A percentile compares a stretch with the other conserved stretches of the same genome.
Conservation (phyloP, 257 asterid species). For the Jaltomata sinuosa region DNA sequence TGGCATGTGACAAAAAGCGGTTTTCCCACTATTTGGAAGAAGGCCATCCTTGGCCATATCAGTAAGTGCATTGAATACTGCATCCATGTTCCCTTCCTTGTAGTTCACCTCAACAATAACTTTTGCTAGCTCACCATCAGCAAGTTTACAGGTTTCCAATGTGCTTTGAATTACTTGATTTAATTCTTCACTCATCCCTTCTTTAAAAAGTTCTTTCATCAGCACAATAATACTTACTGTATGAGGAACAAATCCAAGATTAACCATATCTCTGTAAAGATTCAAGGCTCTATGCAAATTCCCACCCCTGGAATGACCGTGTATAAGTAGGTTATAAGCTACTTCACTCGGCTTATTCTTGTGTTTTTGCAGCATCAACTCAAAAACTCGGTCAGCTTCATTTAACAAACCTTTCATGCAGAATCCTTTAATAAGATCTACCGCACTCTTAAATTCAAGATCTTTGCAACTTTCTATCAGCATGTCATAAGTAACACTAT, state of each 20-base stretch:
- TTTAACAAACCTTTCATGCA: constrained; percentile 85
- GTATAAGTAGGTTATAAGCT: constrained; percentile 55
- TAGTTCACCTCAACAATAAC: constrained; percentile 52
- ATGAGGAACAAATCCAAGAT: constrained; percentile 49
- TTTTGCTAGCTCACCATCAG: constrained; percentile 67
- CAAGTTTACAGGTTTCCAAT: constrained; percentile 49
- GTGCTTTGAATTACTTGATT: constrained; percentile 35
- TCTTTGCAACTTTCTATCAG: constrained; percentile 64
- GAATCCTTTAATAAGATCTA: constrained; percentile 71
- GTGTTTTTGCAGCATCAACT: constrained; percentile 42
- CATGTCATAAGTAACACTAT: constrained; percentile 47
- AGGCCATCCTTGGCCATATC: constrained; percentile 88
- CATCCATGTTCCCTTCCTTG: constrained; percentile 79
- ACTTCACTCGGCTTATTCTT: constrained; percentile 45
- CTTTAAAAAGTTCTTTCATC: constrained; percentile 53
- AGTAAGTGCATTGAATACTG: constrained; percentile 46
- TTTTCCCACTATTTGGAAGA: constrained; percentile 57
- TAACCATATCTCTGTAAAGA: constrained; percentile 53
- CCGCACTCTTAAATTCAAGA: constrained; percentile 36
- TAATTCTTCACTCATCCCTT: constrained; percentile 48
- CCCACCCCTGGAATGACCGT: constrained; percentile 65
- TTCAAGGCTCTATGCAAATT: constrained; percentile 47
- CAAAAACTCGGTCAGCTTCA: constrained; percentile 64
- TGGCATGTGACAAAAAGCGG: constrained; percentile 3
- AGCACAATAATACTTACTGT: constrained; percentile 55